phyloP scores from a whole-genome alignment of 75 land plant species.

The Sequoiadendron giganteum region DNA sequence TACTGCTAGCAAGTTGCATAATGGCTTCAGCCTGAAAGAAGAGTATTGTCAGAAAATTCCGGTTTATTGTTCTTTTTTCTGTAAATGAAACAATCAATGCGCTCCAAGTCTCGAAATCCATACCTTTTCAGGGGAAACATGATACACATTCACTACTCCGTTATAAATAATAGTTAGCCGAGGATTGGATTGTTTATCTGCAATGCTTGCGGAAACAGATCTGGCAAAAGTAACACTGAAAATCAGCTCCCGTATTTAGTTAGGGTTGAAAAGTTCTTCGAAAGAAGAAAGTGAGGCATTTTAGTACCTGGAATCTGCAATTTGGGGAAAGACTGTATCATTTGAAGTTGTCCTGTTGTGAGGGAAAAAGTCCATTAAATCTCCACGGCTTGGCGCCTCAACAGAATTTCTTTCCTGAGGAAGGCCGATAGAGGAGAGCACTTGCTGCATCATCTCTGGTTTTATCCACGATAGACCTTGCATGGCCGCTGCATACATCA shows the following conservation, averaged over 20 bases:
- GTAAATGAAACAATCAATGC: background rate
- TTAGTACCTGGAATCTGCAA: background rate
- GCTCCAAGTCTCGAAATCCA: background rate
- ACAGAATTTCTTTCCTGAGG: background rate
- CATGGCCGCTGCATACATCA: background rate
- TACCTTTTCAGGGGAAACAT: background rate
- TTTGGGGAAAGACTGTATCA: background rate
- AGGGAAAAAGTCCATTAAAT: background rate
- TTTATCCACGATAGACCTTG: constrained; percentile 2
- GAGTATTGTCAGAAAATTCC: background rate
- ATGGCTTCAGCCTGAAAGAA: background rate
- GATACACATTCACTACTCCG: background rate
- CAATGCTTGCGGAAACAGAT: background rate
- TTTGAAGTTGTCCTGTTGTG: background rate
- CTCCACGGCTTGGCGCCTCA: background rate
- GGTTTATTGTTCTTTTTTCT: too few species aligned
- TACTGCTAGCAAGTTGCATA: background rate
- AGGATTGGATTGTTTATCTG: background rate
- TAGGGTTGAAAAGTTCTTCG: background rate
- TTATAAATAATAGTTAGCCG: background rate
- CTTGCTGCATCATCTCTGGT: constrained; percentile 4
- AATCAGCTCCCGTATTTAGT: background rate
- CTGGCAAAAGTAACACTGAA: background rate
- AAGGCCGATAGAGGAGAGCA: background rate
- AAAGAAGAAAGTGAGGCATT: background rate